These are phyloP conservation scores for Achaetomium macrosporum DNA, from an alignment of 2,329 filamentous ascomycete species.

Conservation along the genomic window DNA sequence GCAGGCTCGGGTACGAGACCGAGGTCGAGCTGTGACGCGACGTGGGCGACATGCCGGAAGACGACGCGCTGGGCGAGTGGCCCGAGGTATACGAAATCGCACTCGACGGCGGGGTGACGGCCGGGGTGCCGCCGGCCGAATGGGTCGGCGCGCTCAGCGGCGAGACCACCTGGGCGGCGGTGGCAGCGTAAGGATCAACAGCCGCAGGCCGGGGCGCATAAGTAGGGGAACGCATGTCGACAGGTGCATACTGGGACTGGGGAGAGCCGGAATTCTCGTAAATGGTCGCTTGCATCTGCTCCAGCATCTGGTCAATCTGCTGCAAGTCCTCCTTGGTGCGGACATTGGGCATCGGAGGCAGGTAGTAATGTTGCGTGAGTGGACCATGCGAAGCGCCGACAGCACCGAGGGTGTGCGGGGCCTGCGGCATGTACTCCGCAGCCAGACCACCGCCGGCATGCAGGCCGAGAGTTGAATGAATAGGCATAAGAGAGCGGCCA, in stretches of 20 bases:
- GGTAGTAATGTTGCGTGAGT: constrained; percentile 73
- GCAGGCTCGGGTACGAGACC: constrained; percentile 67
- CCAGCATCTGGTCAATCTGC: constrained; percentile 89
- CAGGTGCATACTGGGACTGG: constrained; percentile 68
- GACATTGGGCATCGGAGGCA: constrained; percentile 80
- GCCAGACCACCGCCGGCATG: constrained; percentile 45
- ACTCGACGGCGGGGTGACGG: constrained; percentile 69
- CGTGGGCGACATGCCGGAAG: constrained; percentile 61
- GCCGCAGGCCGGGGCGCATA: constrained; percentile 26
- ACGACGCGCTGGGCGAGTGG: constrained; percentile 69
- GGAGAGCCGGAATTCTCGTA: constrained; percentile 87
- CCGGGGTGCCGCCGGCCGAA: constrained; percentile 60
- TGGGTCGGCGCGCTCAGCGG: constrained; percentile 54
- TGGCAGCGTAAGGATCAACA: constrained; percentile 34
- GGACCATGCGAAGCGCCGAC: constrained; percentile 50
- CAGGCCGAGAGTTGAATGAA: constrained; percentile 65
- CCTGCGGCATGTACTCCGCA: constrained; percentile 49
- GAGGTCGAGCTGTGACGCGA: constrained; percentile 56
- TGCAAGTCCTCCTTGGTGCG: constrained; percentile 90
- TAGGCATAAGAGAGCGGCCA: constrained; percentile 76
- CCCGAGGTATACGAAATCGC: constrained; percentile 71
- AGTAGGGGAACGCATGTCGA: constrained; percentile 45
- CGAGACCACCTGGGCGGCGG: constrained; percentile 54
- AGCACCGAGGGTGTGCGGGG: constrained; percentile 43
- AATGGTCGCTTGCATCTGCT: constrained; percentile 92